Evolutionary conservation across 164 flowering plant genomes (phyloP).

Genomic region (Stephania yunnanensis): DNA sequence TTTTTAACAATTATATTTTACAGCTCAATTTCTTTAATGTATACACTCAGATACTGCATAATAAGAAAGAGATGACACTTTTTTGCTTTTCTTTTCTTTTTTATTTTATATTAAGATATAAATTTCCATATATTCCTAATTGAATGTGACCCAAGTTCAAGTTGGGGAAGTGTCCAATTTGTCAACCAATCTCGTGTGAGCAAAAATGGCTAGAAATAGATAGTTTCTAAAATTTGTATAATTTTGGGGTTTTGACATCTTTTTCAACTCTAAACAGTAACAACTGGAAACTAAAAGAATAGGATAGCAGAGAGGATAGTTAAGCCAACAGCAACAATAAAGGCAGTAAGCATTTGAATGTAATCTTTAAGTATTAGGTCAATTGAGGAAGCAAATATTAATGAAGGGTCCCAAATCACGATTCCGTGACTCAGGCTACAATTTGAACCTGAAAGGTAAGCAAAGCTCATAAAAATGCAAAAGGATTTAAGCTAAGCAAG

Average conservation of each 20-base stretch:
- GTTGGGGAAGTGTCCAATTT: not conserved
- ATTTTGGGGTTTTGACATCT: not conserved
- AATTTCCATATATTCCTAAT: not conserved
- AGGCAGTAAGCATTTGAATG: not conserved
- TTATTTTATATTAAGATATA: no score
- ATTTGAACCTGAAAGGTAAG: not conserved
- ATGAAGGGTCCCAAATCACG: not conserved
- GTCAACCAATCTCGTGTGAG: not conserved
- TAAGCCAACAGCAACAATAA: not conserved
- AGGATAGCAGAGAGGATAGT: not conserved
- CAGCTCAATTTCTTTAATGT: no score
- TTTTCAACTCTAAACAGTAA: not conserved
- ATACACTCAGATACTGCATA: no score
- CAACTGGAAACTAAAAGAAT: not conserved
- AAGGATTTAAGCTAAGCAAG: not conserved
- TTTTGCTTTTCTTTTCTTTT: no score
- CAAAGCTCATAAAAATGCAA: not conserved
- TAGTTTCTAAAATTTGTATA: not conserved
- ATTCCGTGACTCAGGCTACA: not conserved
- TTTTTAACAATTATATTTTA: no score
- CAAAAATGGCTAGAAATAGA: not conserved
- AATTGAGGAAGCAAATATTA: not conserved
- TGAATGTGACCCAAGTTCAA: conserved; percentile 11
- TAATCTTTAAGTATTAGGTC: not conserved
- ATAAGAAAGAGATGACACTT: no score